These are phyloP conservation scores for Xerocomellus intermedius DNA, from an alignment of 768 basidiomycete species.

Conservation along the genomic window DNA sequence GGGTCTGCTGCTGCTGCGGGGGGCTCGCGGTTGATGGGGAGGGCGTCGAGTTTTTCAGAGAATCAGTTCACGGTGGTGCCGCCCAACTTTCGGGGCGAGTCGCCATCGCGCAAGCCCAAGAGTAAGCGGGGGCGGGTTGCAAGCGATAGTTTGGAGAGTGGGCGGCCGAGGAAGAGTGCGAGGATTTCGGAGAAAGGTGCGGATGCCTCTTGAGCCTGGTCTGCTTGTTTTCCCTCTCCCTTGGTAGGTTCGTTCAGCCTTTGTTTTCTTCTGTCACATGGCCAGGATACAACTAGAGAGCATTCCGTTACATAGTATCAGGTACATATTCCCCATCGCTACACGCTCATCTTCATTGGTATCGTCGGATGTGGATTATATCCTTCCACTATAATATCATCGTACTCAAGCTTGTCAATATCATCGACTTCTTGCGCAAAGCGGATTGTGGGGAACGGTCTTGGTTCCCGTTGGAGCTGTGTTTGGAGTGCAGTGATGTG, in stretches of 20 bases:
- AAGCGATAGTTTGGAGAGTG: conserved; percentile 13
- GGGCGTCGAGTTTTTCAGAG: conserved; percentile 33
- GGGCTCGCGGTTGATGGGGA: conserved; percentile 19
- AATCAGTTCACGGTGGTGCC: conserved; percentile 51
- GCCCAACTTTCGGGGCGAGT: conserved; percentile 31
- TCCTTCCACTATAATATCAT: conserved; percentile 85
- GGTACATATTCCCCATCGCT: conserved; percentile 1
- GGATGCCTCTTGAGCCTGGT: not conserved
- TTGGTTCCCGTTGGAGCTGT: conserved; percentile 78
- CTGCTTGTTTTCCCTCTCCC: not conserved
- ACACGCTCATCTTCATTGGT: conserved; percentile 97
- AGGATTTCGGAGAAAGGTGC: conserved; percentile 6
- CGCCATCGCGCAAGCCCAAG: conserved; percentile 31
- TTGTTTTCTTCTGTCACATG: not conserved
- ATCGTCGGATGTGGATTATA: conserved; percentile 84
- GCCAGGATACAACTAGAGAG: not conserved
- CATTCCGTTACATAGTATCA: conserved; percentile 4
- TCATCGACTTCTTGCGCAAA: conserved; percentile 66
- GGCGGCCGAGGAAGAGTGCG: conserved; percentile 23
- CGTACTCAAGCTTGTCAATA: conserved; percentile 77
- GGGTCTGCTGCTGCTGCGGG: no score
- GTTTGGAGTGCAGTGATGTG: conserved; percentile 84
- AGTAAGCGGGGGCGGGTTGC: conserved; percentile 25
- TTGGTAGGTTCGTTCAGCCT: not conserved
- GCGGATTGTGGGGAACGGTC: conserved; percentile 75